Percentiles rank a stretch among this genome's conserved stretches.
Evolutionary conservation across 2,329 filamentous ascomycete species (phyloP).

Genomic region (Exophiala sp.): DNA sequence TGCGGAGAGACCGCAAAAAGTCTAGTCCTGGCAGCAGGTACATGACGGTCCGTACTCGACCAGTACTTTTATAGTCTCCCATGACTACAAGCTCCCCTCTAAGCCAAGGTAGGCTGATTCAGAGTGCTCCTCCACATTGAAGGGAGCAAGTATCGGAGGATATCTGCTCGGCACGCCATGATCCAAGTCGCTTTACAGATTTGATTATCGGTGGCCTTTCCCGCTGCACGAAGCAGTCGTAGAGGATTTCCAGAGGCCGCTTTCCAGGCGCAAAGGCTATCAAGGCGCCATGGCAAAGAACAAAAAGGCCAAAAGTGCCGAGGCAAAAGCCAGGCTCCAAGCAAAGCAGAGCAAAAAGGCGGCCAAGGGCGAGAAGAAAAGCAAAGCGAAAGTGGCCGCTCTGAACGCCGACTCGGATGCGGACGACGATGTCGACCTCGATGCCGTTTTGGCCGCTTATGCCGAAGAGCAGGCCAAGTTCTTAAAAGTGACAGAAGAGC

Average conservation of each 20-base stretch:
- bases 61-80: too few relatives aligned
- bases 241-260: too few relatives aligned
- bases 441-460: slow-evolving; percentile 88
- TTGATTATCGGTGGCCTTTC: too few relatives aligned
- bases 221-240: too few relatives aligned
- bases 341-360: slow-evolving; percentile 67
- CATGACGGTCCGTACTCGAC: too few relatives aligned
- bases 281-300: slow-evolving; percentile 40
- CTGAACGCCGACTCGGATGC: slow-evolving; percentile 69
- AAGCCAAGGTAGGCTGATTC: not conserved
- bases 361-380: slow-evolving; percentile 67
- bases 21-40: too few relatives aligned
- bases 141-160: too few relatives aligned
- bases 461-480: slow-evolving; percentile 89
- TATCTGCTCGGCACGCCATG: too few relatives aligned
- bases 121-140: not conserved
- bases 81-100: not conserved
- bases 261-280: too few relatives aligned
- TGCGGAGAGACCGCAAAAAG: too few relatives aligned
- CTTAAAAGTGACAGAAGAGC: slow-evolving; percentile 82
- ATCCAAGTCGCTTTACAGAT: too few relatives aligned
- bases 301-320: slow-evolving; percentile 52
- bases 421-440: slow-evolving; percentile 85
- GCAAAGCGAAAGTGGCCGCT: slow-evolving; percentile 71
- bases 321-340: slow-evolving; percentile 48